Percentiles rank a stretch among this genome's conserved stretches.
phyloP scores from a whole-genome alignment of 495 filamentous ascomycete species.

The Terfezia boudieri region DNA sequence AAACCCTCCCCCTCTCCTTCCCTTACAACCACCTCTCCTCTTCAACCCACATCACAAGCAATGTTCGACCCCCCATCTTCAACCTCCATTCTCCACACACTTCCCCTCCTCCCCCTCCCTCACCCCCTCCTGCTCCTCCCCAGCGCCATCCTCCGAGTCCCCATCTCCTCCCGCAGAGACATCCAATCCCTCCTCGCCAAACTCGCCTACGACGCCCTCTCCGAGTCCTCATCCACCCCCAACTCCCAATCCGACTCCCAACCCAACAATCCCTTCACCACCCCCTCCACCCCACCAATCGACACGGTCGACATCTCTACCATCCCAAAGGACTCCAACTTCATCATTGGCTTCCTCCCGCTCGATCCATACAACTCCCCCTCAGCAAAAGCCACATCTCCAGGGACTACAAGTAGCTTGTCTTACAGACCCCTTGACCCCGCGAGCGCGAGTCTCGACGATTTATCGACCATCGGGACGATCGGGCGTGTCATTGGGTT shows the following conservation, averaged over 20 bases:
- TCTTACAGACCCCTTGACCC: conserved; percentile 27
- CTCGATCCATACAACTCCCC: background rate
- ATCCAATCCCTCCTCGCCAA: conserved; percentile 43
- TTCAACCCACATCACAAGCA: too few relatives aligned
- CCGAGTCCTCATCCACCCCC: background rate
- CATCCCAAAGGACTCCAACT: too few relatives aligned
- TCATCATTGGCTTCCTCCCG: background rate
- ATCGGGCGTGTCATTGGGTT: conserved; percentile 46
- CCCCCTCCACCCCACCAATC: conserved; percentile 8
- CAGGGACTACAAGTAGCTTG: too few relatives aligned
- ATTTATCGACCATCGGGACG: conserved; percentile 42
- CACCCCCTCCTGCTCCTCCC: conserved; percentile 42
- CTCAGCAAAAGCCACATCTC: too few relatives aligned
- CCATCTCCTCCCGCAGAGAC: conserved; percentile 42
- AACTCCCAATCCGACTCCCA: too few relatives aligned
- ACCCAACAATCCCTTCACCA: conserved; percentile 3
- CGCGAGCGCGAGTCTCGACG: conserved; percentile 35
- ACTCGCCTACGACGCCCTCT: background rate
- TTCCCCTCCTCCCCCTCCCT: conserved; percentile 42
- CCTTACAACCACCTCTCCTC: too few relatives aligned
- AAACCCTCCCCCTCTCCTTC: too few relatives aligned
- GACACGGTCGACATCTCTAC: background rate
- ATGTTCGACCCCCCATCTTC: too few relatives aligned
- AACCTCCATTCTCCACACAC: too few relatives aligned
- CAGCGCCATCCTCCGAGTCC: conserved; percentile 40